Conservation (phyloP, 2,329 filamentous ascomycete species). For the Dissoconium aciculare region DNA sequence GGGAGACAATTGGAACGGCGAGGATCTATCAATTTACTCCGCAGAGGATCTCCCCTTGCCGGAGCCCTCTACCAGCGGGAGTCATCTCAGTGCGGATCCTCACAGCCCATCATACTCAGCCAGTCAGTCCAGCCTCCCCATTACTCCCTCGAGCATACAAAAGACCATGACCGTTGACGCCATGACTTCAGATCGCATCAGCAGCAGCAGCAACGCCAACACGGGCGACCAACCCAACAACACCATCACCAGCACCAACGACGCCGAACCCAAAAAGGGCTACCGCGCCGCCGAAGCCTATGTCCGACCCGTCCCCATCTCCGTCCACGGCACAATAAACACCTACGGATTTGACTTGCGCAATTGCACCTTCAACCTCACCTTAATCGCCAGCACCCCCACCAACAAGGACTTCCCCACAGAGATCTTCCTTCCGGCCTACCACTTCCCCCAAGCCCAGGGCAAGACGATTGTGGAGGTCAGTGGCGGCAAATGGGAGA, state of each 20-base stretch:
- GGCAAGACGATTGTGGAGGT: conserved; percentile 57
- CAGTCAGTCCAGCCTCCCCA: conserved; percentile 39
- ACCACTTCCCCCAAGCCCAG: conserved; percentile 60
- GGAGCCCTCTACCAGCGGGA: conserved; percentile 31
- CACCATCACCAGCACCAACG: conserved; percentile 5
- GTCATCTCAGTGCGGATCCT: conserved; percentile 36
- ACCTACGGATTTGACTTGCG: conserved; percentile 70
- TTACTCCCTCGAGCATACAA: conserved; percentile 65
- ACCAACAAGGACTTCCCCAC: conserved; percentile 55
- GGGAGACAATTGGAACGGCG: conserved; percentile 94
- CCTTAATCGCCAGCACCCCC: conserved; percentile 46
- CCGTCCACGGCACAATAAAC: conserved; percentile 54
- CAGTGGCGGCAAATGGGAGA: conserved; percentile 78
- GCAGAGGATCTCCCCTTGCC: conserved; percentile 57
- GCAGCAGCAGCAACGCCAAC: conserved; percentile 14
- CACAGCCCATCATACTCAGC: conserved; percentile 40
- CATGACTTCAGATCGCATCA: conserved; percentile 21
- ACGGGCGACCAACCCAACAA: too few relatives aligned
- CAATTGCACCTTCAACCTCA: conserved; percentile 61
- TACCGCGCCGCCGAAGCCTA: conserved; percentile 88
- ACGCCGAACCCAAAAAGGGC: conserved; percentile 33
- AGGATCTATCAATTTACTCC: conserved; percentile 85
- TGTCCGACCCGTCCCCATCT: conserved; percentile 67
- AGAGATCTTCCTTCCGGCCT: conserved; percentile 73
- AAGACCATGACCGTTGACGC: conserved; percentile 48